Conservation (phyloP, 2,329 filamentous ascomycete species). For the Aquanectria penicillioides region DNA sequence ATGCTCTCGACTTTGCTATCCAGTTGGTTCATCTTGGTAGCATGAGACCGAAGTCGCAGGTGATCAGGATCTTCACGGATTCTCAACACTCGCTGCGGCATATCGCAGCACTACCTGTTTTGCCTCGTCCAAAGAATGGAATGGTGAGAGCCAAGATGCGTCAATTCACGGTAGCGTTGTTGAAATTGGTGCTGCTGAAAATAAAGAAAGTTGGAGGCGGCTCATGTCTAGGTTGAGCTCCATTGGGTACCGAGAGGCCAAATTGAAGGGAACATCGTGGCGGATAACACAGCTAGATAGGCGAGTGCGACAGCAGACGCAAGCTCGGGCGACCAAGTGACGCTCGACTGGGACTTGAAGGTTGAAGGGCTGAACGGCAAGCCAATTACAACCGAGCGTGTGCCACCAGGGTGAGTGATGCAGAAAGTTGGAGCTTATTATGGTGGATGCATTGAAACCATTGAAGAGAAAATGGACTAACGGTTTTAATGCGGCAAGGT, state of each 20-base stretch:
- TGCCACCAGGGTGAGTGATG: no score
- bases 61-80: slow-evolving; percentile 27
- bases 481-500: neutral
- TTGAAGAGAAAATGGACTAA: neutral
- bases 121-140: no score
- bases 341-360: no score
- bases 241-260: slow-evolving; percentile 30
- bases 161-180: neutral
- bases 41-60: neutral
- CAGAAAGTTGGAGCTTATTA: no score
- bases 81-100: neutral
- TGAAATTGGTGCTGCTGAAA: neutral
- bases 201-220: neutral
- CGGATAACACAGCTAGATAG: slow-evolving; percentile 16
- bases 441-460: no score
- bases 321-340: no score
- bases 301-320: no score
- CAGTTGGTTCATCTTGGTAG: neutral
- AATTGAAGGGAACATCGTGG: slow-evolving; percentile 21
- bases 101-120: neutral
- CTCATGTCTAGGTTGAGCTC: slow-evolving; percentile 20
- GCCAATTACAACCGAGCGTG: no score
- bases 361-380: no score
- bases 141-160: neutral
- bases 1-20: slow-evolving; percentile 25